Conservation (phyloP, 208 protist genomes). For the Wallacemonas sp. region DNA sequence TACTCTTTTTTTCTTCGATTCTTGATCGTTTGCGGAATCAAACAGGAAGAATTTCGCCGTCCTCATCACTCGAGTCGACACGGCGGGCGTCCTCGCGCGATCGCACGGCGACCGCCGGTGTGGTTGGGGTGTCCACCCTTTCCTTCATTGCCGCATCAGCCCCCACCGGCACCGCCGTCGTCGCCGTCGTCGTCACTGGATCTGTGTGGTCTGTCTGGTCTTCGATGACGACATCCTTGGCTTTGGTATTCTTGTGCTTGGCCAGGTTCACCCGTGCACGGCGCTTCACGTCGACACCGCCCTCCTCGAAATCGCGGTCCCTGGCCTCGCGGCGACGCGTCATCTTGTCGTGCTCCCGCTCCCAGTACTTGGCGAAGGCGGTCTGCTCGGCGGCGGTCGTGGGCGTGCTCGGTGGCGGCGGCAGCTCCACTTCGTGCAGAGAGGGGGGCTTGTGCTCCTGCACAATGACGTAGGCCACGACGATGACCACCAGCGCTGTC, state of each 20-base stretch:
- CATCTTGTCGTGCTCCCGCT: constrained; percentile 2
- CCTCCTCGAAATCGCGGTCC: neutral
- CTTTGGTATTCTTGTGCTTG: neutral
- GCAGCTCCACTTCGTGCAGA: constrained; percentile 22
- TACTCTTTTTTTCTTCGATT: neutral
- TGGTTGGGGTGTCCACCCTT: neutral
- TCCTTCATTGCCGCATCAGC: neutral
- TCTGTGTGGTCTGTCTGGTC: too few species aligned
- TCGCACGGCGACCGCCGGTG: too few species aligned
- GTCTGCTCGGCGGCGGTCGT: constrained; percentile 24
- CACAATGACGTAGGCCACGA: constrained; percentile 12
- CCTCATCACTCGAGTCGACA: neutral
- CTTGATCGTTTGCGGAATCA: neutral
- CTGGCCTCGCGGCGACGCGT: neutral
- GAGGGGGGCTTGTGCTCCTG: constrained; percentile 20
- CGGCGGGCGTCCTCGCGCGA: neutral
- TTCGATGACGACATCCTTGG: neutral
- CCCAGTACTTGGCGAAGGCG: constrained; percentile 30
- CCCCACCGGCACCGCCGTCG: neutral
- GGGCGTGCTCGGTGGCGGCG: constrained; percentile 35
- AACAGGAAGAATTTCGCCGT: constrained; percentile 9
- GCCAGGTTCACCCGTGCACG: constrained; percentile 2
- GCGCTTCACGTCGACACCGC: constrained; percentile 11
- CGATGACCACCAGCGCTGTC: constrained; percentile 2
- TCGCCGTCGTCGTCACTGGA: neutral